Base-by-base conservation (phyloP, 1,284 basidiomycete genomes). In the Stereum hirsutum region DNA sequence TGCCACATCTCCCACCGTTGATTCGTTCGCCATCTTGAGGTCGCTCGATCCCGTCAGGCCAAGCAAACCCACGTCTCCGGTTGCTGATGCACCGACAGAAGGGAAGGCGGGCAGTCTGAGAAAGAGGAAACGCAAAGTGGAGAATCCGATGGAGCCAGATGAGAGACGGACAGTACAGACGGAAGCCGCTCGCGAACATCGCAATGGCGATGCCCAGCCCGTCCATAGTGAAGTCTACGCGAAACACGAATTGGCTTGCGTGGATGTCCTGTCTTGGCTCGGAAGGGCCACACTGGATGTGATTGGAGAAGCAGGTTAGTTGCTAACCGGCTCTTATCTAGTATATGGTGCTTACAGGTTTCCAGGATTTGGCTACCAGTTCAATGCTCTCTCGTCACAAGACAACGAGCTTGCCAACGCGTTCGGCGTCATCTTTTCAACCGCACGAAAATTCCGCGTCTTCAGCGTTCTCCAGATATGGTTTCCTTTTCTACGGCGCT, bases 211-310 rank as follows among this genome's bases (percentile, higher is more conserved):
- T n/a, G n/a, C n/a, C n/a, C n/a, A n/a, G n/a, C n/a, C n/a, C n/a
- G n/a, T n/a, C n/a, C n/a, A n/a, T n/a, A 10, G 39, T 5, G 19
- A 17, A n/a, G 23, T 12, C 7, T 26, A 31, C 47, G 20, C 33
- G 19, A 24, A 27, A 33, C 32, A 17, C 15, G 24, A 28, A 38
- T 30, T 14, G 36, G 39, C 14, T 54, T 43, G 47, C 41, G 63
- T 83, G 32, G 81, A 89, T 49, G 73, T 75, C 14, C 62, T 82
- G 43, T 54, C 63, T 15, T 82, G 74, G 72, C 68, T 87, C 7
- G 72, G 69, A 2, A 72, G 75, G 26, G 73, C 80, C 6, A 82
- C 81, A 1, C 65, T 88, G 12, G 85, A 87, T 52, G 70, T 82
- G 33, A 85, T 89, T 44, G 82, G 82, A 5, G 64, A 79, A 34